These are phyloP conservation scores for Collybiopsis luxurians DNA, from an alignment of 768 basidiomycete species.

Conservation along the genomic window DNA sequence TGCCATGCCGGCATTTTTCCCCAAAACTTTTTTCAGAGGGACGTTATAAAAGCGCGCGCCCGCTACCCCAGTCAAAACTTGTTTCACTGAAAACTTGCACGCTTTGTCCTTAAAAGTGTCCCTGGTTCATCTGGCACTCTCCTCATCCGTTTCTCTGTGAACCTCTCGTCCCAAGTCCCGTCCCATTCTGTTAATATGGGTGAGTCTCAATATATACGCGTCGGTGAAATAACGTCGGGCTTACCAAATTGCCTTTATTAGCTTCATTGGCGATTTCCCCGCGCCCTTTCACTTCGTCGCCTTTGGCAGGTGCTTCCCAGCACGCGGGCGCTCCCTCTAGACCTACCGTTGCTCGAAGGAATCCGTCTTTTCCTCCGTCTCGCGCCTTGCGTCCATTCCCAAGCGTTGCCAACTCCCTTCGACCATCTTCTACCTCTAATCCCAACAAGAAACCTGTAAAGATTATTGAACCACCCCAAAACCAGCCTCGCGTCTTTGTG, in stretches of 20 bases:
- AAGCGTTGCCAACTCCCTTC: slow-evolving; percentile 48
- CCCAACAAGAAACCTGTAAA: slow-evolving; percentile 52
- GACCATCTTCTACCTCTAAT: slow-evolving; percentile 22
- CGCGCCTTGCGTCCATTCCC: slow-evolving; percentile 80
- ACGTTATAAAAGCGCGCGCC: too few relatives aligned
- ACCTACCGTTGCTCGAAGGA: slow-evolving; percentile 39
- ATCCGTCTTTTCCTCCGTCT: slow-evolving; percentile 62
- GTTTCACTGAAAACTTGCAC: neutral
- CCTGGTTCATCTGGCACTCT: too few relatives aligned
- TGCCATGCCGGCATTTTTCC: too few relatives aligned
- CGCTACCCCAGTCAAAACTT: too few relatives aligned
- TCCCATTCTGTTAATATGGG: slow-evolving; percentile 40
- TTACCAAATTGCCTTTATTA: neutral
- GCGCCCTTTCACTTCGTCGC: slow-evolving; percentile 58
- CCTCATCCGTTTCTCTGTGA: too few relatives aligned
- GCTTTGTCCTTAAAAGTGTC: too few relatives aligned
- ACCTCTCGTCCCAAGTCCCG: too few relatives aligned
- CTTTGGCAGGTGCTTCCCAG: slow-evolving; percentile 48
- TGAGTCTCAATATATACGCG: slow-evolving; percentile 19
- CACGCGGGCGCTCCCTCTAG: slow-evolving; percentile 23
- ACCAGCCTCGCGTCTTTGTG: slow-evolving; percentile 66
- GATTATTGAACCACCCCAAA: slow-evolving; percentile 76
- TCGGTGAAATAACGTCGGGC: too few relatives aligned
- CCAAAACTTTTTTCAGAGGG: too few relatives aligned
- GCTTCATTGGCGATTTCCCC: slow-evolving; percentile 41